Base-by-base conservation (phyloP, 768 basidiomycete species). In the Lactifluus rugatus region DNA sequence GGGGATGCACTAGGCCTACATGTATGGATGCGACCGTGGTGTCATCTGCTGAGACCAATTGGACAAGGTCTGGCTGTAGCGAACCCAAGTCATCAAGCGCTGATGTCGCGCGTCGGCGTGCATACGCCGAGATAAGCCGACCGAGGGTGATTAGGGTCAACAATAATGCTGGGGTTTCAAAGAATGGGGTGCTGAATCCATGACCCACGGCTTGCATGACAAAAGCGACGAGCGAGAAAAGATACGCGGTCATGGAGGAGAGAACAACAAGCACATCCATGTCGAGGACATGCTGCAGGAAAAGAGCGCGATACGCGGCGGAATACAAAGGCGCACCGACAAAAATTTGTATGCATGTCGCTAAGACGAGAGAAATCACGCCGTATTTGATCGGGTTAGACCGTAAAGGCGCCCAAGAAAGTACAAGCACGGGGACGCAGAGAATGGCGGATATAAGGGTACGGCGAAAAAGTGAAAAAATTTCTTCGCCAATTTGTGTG, bases 161-260 rank as follows among this genome's bases (percentile, higher is more conserved):
- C 31, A 77, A 70, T 19, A 77, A 70, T 3, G 75, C 66, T 42
- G 69, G 71, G 8, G 76, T 77, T 66, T 77, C 76, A 63, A 77
- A 77, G 66, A 75, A 77, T 36, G 69, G 66, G 0, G 70, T 66
- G 8, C 64, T 63, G 7, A 68, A 60, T 46, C 70, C 68, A 9
- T 69, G 68, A n/a, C 64, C 66, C 1, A 70, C 71, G 8, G 63
- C 57, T 52, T 68, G 70, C 54, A 66, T 53, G 58, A 66, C 73
- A 62, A 70, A 76, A 5, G 73, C 69, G 39, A 75, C 69, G 23
- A 74, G 55, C 13, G 76, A 76, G 62, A 73, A 76, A 52, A 72
- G 57, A 56, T 74, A 77, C 11, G 76, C 73, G 21, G 69, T 69
- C 26, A 70, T 68, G 31, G 72, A 74, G 64, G 73, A 74, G 50